A percentile compares a stretch with the other conserved stretches of the same genome.
phyloP scores from a whole-genome alignment of 352 stramenopile species.

The Phytopythium helicoides region DNA sequence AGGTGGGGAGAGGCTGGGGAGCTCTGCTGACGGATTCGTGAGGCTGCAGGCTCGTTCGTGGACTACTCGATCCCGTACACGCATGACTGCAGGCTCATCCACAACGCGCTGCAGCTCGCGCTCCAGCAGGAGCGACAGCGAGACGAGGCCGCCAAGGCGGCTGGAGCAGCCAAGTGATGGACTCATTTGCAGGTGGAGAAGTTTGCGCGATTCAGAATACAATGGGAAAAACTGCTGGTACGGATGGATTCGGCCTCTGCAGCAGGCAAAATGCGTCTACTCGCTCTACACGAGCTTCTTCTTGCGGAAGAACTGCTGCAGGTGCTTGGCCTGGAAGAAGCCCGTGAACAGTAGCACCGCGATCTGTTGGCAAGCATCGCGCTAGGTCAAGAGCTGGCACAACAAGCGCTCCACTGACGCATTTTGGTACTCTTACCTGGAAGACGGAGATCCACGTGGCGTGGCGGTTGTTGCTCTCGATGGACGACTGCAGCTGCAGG shows the following conservation, averaged over 20 bases:
- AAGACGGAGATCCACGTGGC: conserved; percentile 82
- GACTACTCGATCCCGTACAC: conserved; percentile 87
- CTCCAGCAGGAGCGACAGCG: conserved; percentile 60
- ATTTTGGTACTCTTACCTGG: conserved; percentile 29
- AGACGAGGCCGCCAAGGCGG: conserved; percentile 13
- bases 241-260: too few relatives aligned
- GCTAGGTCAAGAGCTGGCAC: too few relatives aligned
- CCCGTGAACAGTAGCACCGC: conserved; percentile 59
- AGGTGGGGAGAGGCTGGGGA: not conserved
- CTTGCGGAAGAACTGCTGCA: conserved; percentile 81
- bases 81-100: conserved; percentile 73
- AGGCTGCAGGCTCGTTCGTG: conserved; percentile 64
- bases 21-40: not conserved
- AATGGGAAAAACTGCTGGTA: too few relatives aligned
- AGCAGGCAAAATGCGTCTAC: too few relatives aligned
- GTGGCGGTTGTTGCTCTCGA: conserved; percentile 76
- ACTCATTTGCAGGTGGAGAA: too few relatives aligned
- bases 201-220: too few relatives aligned
- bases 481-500: conserved; percentile 59
- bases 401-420: too few relatives aligned
- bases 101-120: conserved; percentile 72
- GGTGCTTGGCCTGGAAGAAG: conserved; percentile 78
- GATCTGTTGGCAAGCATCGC: conserved; percentile 35
- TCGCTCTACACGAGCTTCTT: conserved; percentile 78
- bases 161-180: not conserved